Evolutionary conservation across 352 stramenopile genomes (phyloP).

Genomic region (Salisapilia sapeloensis): DNA sequence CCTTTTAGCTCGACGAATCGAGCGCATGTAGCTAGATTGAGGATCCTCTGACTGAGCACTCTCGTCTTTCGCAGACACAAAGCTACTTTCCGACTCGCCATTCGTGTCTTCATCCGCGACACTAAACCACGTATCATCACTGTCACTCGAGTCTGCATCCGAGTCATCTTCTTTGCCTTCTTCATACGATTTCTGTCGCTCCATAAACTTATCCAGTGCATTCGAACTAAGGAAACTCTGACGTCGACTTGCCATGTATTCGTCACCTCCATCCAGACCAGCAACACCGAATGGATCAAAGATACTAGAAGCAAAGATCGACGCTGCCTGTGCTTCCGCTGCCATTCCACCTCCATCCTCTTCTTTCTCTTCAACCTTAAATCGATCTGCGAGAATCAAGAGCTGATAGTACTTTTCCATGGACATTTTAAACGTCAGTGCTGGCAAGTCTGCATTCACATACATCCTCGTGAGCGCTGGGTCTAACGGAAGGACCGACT

Average conservation of each 20-base stretch:
- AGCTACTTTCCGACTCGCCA: constrained; percentile 1
- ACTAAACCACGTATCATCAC: constrained; percentile 83
- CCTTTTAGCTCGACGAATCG: constrained; percentile 6
- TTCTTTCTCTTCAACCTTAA: constrained; percentile 12
- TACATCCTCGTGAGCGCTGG: constrained; percentile 71
- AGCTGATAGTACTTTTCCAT: constrained; percentile 74
- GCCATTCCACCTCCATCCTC: too few relatives aligned
- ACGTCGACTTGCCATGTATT: constrained; percentile 3
- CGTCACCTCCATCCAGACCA: constrained; percentile 1
- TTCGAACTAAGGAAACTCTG: constrained; percentile 31
- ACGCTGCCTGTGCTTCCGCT: constrained; percentile 3
- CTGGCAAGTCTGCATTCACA: constrained; percentile 65
- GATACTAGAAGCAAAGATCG: constrained; percentile 4
- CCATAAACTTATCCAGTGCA: constrained; percentile 27
- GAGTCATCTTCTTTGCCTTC: constrained; percentile 15
- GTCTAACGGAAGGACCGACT: constrained; percentile 70
- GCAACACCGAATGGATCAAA: constrained; percentile 7
- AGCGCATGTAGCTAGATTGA: too few relatives aligned
- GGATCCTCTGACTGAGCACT: background rate
- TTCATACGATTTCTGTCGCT: constrained; percentile 7
- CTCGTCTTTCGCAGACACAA: constrained; percentile 1
- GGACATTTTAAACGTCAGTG: constrained; percentile 71
- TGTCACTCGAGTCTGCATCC: constrained; percentile 51
- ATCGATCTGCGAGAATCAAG: constrained; percentile 31
- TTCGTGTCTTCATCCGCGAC: constrained; percentile 57